phyloP scores from a whole-genome alignment of 148 eudicot genomes.

The Oxyria digyna region DNA sequence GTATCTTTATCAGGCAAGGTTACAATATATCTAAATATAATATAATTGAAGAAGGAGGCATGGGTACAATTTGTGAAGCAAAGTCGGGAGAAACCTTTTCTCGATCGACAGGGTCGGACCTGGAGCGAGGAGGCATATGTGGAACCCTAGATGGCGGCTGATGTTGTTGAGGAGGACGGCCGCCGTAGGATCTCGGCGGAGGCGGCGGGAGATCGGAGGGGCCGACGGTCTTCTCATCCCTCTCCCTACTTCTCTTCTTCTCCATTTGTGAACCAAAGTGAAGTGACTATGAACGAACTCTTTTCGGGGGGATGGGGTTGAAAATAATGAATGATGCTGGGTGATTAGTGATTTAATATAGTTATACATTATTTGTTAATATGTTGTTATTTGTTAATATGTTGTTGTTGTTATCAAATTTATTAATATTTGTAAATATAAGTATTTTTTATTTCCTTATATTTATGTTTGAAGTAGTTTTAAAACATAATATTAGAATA shows the following conservation, averaged over 20 bases:
- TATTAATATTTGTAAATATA: too few relatives aligned
- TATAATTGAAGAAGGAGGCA: neutral
- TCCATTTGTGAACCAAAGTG: neutral
- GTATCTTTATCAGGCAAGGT: neutral
- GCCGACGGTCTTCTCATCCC: constrained; percentile 8
- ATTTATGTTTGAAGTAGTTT: too few relatives aligned
- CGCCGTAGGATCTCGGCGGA: constrained; percentile 7
- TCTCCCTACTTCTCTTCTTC: constrained; percentile 9
- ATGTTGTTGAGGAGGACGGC: constrained; percentile 11
- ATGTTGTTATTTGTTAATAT: too few relatives aligned
- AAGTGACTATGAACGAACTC: neutral
- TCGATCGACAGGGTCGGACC: constrained; percentile 30
- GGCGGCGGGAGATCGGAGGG: constrained; percentile 7
- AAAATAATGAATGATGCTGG: too few relatives aligned
- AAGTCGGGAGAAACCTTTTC: constrained; percentile 31
- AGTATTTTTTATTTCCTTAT: too few relatives aligned
- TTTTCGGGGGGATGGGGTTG: too few relatives aligned
- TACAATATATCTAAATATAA: neutral
- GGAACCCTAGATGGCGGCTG: constrained; percentile 9
- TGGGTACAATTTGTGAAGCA: too few relatives aligned
- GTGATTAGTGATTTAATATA: too few relatives aligned
- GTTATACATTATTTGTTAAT: too few relatives aligned
- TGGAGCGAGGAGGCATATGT: constrained; percentile 16
- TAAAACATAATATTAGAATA: too few relatives aligned
- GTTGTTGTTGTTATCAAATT: too few relatives aligned